Evolutionary conservation across 306 rosid genomes (phyloP).

Genomic region (Casuarina equisetifolia): DNA sequence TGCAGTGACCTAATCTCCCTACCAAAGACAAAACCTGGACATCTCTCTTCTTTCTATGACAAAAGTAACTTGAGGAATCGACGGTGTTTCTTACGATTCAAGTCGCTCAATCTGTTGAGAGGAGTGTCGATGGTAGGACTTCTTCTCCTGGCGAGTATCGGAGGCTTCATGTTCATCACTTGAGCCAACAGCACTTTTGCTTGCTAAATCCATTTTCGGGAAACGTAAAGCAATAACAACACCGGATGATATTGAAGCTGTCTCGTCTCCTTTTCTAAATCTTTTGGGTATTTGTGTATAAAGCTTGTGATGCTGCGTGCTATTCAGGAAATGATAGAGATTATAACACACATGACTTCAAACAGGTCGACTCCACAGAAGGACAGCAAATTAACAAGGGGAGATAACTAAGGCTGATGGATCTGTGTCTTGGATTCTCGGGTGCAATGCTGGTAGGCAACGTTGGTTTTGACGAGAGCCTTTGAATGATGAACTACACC

Average conservation of each 20-base stretch:
- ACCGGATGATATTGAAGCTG: slow-evolving; percentile 5
- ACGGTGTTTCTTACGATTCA: slow-evolving; percentile 51
- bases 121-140: slow-evolving; percentile 50
- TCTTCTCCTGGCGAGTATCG: slow-evolving; percentile 27
- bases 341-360: not conserved
- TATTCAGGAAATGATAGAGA: not conserved
- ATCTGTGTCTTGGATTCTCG: slow-evolving; percentile 1
- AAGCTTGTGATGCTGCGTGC: not conserved
- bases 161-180: slow-evolving; percentile 41
- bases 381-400: not conserved
- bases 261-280: slow-evolving; percentile 6
- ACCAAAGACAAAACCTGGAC: not conserved
- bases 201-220: slow-evolving; percentile 35
- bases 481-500: not conserved
- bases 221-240: not conserved
- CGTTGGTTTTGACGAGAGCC: not conserved
- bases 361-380: slow-evolving; percentile 2
- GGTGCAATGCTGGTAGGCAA: not conserved
- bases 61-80: not conserved
- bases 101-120: slow-evolving; percentile 42
- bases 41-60: not conserved
- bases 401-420: not conserved
- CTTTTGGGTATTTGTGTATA: not conserved
- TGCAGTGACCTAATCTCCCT: not conserved
- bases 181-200: slow-evolving; percentile 32